phyloP scores from a whole-genome alignment of 2,329 filamentous ascomycete species.

The Colletotrichum sansevieriae region DNA sequence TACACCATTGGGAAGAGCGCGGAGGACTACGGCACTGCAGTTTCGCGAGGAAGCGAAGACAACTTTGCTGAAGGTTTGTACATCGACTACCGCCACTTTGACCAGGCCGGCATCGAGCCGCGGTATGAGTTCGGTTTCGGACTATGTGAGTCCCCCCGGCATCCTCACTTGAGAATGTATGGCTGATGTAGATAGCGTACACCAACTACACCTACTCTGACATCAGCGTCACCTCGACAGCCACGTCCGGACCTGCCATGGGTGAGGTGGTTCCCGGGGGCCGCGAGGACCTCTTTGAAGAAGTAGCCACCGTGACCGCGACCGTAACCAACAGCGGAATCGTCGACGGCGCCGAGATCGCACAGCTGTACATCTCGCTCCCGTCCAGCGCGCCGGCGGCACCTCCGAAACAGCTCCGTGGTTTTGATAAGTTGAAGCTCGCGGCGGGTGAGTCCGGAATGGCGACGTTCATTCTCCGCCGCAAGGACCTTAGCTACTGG shows the following conservation, averaged over 20 bases:
- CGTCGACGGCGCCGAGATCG: conserved; percentile 73
- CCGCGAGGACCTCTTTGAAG: conserved; percentile 59
- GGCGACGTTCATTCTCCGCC: conserved; percentile 67
- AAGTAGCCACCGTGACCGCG: conserved; percentile 64
- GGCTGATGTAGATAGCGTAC: conserved; percentile 63
- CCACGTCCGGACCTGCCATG: conserved; percentile 55
- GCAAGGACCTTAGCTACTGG: conserved; percentile 77
- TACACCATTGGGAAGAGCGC: conserved; percentile 65
- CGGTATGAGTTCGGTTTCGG: conserved; percentile 76
- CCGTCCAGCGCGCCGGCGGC: conserved; percentile 55
- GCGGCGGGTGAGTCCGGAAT: conserved; percentile 59
- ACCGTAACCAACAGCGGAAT: conserved; percentile 74
- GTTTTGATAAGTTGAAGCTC: conserved; percentile 73
- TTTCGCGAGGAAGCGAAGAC: conserved; percentile 56
- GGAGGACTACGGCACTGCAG: conserved; percentile 59
- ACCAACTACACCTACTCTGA: conserved; percentile 74
- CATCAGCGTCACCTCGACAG: conserved; percentile 57
- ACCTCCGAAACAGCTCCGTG: conserved; percentile 72
- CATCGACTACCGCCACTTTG: conserved; percentile 75
- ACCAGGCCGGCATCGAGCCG: conserved; percentile 67
- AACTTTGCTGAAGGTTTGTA: conserved; percentile 71
- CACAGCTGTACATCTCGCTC: conserved; percentile 69
- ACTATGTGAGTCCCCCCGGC: conserved; percentile 56
- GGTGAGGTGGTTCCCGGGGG: conserved; percentile 59
- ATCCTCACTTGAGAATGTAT: not conserved